These are phyloP conservation scores for Agarophyton chilense DNA, from an alignment of 23 red algal species.

Conservation along the genomic window DNA sequence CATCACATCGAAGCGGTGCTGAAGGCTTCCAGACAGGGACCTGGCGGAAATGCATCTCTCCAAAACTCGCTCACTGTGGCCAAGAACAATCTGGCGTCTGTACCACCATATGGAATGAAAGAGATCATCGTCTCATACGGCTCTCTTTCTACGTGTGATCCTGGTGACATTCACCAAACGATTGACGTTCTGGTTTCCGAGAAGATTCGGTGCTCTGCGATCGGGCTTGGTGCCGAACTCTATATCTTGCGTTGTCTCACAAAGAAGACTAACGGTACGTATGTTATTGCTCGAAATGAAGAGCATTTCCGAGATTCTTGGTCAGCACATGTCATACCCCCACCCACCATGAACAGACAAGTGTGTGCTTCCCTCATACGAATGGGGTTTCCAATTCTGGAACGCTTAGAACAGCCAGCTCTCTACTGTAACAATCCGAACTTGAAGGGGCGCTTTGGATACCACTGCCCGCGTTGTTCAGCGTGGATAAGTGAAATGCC, in stretches of 20 bases:
- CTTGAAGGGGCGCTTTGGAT: slow-evolving; percentile 67
- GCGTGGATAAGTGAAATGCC: slow-evolving; percentile 89
- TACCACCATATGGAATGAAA: slow-evolving; percentile 86
- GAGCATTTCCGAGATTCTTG: slow-evolving; percentile 84
- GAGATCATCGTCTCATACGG: slow-evolving; percentile 87
- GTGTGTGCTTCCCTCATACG: slow-evolving; percentile 64
- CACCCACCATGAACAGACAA: slow-evolving; percentile 36
- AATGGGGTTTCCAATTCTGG: slow-evolving; percentile 93
- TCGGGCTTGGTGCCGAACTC: slow-evolving; percentile 89
- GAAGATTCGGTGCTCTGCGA: slow-evolving; percentile 71
- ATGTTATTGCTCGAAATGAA: slow-evolving; percentile 77
- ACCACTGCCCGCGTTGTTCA: slow-evolving; percentile 81
- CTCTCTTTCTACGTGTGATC: slow-evolving; percentile 89
- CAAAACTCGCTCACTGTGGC: slow-evolving; percentile 87
- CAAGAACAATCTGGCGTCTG: slow-evolving; percentile 47
- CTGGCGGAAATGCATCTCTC: slow-evolving; percentile 77
- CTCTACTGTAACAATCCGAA: slow-evolving; percentile 60
- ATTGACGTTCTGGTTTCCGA: slow-evolving; percentile 60
- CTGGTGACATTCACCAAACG: slow-evolving; percentile 83
- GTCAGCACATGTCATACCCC: slow-evolving; percentile 57
- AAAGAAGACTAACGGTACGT: slow-evolving; percentile 66
- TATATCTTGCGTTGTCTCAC: slow-evolving; percentile 67
- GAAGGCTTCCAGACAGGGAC: slow-evolving; percentile 58
- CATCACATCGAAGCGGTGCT: slow-evolving; percentile 77
- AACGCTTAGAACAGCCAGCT: slow-evolving; percentile 44